Evolutionary conservation across 2,329 filamentous ascomycete genomes (phyloP).

Genomic region (Verticillium nonalfalfae): DNA sequence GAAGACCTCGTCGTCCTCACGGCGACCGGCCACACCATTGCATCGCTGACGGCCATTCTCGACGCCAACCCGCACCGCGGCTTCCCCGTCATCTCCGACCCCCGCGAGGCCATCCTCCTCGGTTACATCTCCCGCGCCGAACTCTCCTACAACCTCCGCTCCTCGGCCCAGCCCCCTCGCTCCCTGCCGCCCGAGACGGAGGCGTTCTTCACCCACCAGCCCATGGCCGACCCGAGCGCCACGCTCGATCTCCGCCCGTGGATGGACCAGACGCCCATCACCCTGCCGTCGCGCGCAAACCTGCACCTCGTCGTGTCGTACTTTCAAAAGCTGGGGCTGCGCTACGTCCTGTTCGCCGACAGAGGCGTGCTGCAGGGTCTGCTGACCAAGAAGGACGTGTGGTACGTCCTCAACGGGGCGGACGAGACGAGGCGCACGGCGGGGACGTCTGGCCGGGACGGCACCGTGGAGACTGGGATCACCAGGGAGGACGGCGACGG

Average conservation of each 20-base stretch:
- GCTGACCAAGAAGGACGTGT: conserved; percentile 95
- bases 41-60: conserved; percentile 65
- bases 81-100: conserved; percentile 82
- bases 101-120: conserved; percentile 69
- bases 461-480: conserved; percentile 24
- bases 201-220: conserved; percentile 78
- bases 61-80: conserved; percentile 74
- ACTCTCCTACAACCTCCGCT: conserved; percentile 71
- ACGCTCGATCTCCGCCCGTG: conserved; percentile 88
- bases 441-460: conserved; percentile 16
- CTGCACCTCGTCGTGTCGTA: conserved; percentile 85
- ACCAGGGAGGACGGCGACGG: conserved; percentile 29
- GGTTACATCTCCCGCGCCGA: conserved; percentile 94
- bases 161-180: conserved; percentile 48
- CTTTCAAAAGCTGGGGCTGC: conserved; percentile 88
- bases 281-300: conserved; percentile 67
- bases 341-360: conserved; percentile 85
- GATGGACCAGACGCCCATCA: conserved; percentile 99
- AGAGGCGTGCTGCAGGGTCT: conserved; percentile 76
- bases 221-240: conserved; percentile 67
- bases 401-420: conserved; percentile 81
- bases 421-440: conserved; percentile 49
- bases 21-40: conserved; percentile 81
- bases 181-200: conserved; percentile 65
- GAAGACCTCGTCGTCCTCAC: conserved; percentile 87